A percentile compares a stretch with the other conserved stretches of the same genome.
These are phyloP conservation scores for Scopulariopsis brevicaulis DNA, from an alignment of 2,329 filamentous ascomycete species.

Conservation along the genomic window DNA sequence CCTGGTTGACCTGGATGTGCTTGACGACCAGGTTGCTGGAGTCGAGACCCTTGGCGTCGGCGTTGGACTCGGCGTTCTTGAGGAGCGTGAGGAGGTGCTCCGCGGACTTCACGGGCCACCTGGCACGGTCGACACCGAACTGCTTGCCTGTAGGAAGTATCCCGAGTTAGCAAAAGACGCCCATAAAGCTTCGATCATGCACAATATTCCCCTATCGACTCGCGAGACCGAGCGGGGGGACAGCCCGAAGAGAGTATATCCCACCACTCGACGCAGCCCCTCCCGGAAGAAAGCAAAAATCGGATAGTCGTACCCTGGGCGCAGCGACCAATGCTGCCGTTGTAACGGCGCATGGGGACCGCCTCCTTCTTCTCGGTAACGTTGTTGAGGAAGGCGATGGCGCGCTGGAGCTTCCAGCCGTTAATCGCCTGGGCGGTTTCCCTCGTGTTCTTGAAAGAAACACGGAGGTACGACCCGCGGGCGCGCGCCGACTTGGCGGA, in stretches of 20 bases:
- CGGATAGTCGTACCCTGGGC: constrained; percentile 78
- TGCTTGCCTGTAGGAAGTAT: constrained; percentile 66
- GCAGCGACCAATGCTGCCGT: constrained; percentile 87
- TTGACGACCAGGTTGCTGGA: constrained; percentile 96
- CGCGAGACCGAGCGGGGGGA: neutral
- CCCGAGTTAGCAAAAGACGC: neutral
- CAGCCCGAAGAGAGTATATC: neutral
- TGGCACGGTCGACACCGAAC: constrained; percentile 94
- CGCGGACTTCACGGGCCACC: constrained; percentile 99
- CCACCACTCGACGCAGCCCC: neutral
- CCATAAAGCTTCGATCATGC: neutral
- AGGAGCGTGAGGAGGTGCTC: constrained; percentile 95
- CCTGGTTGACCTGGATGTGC: constrained; percentile 99
- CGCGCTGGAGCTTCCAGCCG: constrained; percentile 95
- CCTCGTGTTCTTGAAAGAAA: constrained; percentile 99
- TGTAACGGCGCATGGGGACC: constrained; percentile 95
- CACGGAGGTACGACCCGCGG: constrained; percentile 96
- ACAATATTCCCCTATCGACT: neutral
- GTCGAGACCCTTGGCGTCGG: constrained; percentile 94
- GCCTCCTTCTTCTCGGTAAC: constrained; percentile 95
- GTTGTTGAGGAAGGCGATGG: constrained; percentile 95
- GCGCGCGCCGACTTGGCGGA: constrained; percentile 91
- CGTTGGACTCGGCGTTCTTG: constrained; percentile 95
- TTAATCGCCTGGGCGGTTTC: constrained; percentile 99
- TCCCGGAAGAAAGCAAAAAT: neutral